Base-by-base conservation (phyloP, 2,329 filamentous ascomycete species). In the Colletotrichum higginsianum region DNA sequence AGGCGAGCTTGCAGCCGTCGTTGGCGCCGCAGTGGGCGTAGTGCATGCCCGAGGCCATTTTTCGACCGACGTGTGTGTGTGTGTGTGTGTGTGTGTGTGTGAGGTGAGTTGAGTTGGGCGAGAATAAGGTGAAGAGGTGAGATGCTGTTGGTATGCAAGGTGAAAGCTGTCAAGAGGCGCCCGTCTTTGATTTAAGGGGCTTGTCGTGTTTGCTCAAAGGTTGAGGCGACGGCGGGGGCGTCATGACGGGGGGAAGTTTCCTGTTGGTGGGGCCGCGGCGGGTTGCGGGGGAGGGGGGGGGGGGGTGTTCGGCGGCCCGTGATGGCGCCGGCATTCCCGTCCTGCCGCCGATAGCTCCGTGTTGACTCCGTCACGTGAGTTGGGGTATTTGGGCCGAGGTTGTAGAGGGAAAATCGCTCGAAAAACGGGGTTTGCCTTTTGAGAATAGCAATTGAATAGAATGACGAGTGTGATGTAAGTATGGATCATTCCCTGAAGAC, bases 1-100 rank as follows among this genome's bases (percentile, higher is more conserved):
- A 80, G 61, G 80, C 78, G 46, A 84, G 76, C 23, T 61, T 74
- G 75, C 79, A 79, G 73, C 77, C 78, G 57, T 84, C 82, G 61
- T 78, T 82, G 58, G 82, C 77, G 58, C 40, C 57, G 55, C 66
- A 62, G 60, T 30, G 73, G 30, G 76, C 73, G 65, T 80, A 80
- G 49, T 79, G 74, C 80, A 82, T 80, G 63, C 60, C 72, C 75
- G 75, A 49, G 38, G 53, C 58, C 68, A 71, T 71, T 64, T 18
- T 47, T 30, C 6, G 30, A 8, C 8, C 8, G 30, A 30, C 30
- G 16, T 13, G n/a, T 4, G 16, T 11, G 8, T 44, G 16, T n/a
- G 6, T 3, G 23, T 38, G 16, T 52, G 2, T 11, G 1, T 44
- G 13, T n/a, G 6, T 3, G 18, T 26, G 16, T 52, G 2, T 11